phyloP scores from a whole-genome alignment of 495 filamentous ascomycete species.

The Daldinia caldariorum region DNA sequence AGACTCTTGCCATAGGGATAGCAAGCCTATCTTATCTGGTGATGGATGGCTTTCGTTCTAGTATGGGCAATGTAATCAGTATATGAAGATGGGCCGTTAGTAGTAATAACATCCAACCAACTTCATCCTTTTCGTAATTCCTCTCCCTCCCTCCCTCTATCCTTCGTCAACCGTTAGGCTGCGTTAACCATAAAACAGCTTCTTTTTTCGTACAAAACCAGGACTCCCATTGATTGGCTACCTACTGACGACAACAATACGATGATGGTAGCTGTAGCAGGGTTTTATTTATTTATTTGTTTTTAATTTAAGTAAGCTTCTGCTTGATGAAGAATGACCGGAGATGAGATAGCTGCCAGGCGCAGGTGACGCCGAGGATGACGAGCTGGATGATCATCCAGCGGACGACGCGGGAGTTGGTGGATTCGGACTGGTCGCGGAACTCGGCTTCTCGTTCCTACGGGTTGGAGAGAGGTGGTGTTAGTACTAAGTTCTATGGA shows the following conservation, averaged over 20 bases:
- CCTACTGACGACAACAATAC: neutral
- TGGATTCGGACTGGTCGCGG: conserved; percentile 93
- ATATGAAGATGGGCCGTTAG: neutral
- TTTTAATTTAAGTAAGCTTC: conserved; percentile 77
- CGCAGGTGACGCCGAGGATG: conserved; percentile 89
- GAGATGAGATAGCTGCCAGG: conserved; percentile 96
- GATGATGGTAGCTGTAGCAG: neutral
- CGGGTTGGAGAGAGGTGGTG: neutral
- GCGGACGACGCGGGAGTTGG: conserved; percentile 90
- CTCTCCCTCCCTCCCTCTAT: conserved; percentile 1
- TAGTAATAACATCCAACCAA: conserved; percentile 8
- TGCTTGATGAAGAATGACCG: conserved; percentile 99
- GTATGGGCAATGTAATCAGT: conserved; percentile 5
- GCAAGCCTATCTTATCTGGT: neutral
- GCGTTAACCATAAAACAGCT: conserved; percentile 6
- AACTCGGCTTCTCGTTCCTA: conserved; percentile 98
- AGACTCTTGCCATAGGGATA: neutral
- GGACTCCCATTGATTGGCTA: neutral
- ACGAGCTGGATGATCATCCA: conserved; percentile 93
- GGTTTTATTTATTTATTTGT: too few relatives aligned
- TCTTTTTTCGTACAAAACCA: conserved; percentile 1
- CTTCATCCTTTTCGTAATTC: neutral
- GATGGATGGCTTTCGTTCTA: neutral
- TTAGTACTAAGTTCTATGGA: conserved; percentile 15
- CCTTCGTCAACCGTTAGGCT: neutral